Conservation (phyloP, 305 asterid species). For the Petunia hybrid region DNA sequence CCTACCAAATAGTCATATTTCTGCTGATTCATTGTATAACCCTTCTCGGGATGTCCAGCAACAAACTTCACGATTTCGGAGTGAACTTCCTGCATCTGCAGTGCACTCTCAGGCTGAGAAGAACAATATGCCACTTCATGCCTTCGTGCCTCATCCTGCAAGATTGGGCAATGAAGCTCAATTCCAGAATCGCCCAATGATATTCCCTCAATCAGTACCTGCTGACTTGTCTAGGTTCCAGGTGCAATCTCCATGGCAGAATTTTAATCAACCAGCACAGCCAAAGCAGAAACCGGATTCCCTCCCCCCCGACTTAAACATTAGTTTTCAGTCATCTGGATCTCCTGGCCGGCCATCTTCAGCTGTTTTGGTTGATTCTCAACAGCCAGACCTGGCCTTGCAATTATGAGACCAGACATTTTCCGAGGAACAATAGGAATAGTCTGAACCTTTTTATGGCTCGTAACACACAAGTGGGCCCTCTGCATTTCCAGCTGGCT, state of each 20-base stretch:
- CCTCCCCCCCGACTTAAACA: slow-evolving; percentile 87
- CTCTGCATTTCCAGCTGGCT: background rate
- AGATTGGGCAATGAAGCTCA: slow-evolving; percentile 61
- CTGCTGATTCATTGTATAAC: slow-evolving; percentile 61
- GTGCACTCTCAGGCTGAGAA: slow-evolving; percentile 55
- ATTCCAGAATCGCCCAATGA: slow-evolving; percentile 66
- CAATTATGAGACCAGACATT: slow-evolving; percentile 63
- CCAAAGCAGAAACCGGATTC: slow-evolving; percentile 74
- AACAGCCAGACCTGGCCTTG: slow-evolving; percentile 99
- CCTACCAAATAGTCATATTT: slow-evolving; percentile 55
- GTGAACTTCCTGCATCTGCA: slow-evolving; percentile 59
- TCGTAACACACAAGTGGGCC: slow-evolving; percentile 1
- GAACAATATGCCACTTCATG: slow-evolving; percentile 50
- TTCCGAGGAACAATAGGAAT: background rate
- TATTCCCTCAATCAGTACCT: slow-evolving; percentile 62
- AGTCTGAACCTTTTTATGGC: background rate
- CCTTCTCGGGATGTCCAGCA: slow-evolving; percentile 59
- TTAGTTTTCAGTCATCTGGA: slow-evolving; percentile 85
- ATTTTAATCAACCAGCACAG: slow-evolving; percentile 62
- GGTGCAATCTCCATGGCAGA: slow-evolving; percentile 67
- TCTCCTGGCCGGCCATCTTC: slow-evolving; percentile 90
- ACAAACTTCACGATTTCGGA: slow-evolving; percentile 56
- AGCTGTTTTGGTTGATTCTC: slow-evolving; percentile 82
- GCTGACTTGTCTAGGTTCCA: slow-evolving; percentile 86
- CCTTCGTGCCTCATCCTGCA: slow-evolving; percentile 65